Percentiles rank a stretch among this genome's conserved stretches.
These are phyloP conservation scores for Pestalotiopsis sp. DNA, from an alignment of 2,329 filamentous ascomycete species.

Conservation along the genomic window DNA sequence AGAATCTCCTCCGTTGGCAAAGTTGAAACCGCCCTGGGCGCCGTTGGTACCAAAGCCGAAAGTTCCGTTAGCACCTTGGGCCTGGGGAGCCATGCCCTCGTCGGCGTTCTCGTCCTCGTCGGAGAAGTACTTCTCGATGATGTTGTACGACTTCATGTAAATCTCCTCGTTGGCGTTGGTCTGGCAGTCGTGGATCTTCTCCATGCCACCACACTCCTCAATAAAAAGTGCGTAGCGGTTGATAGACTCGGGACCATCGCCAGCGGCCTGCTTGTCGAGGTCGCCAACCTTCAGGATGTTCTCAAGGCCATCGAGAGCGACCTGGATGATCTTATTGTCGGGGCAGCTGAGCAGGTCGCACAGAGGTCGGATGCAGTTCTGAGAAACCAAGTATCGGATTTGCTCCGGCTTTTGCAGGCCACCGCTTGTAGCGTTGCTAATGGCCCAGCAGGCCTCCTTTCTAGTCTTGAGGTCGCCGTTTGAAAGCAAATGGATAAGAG, in stretches of 20 bases:
- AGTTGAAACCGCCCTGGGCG: slow-evolving; percentile 83
- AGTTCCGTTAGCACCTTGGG: slow-evolving; percentile 69
- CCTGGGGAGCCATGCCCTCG: slow-evolving; percentile 73
- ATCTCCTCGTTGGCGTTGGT: slow-evolving; percentile 99
- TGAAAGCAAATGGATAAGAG: slow-evolving; percentile 91
- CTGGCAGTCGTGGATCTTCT: slow-evolving; percentile 99
- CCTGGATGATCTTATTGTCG: slow-evolving; percentile 99
- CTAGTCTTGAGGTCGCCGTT: slow-evolving; percentile 99
- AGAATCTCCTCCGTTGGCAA: slow-evolving; percentile 71
- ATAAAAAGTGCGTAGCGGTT: slow-evolving; percentile 98
- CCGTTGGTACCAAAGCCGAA: slow-evolving; percentile 78
- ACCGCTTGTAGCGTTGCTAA: slow-evolving; percentile 96
- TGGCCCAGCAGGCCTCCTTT: slow-evolving; percentile 99
- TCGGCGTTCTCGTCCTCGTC: slow-evolving; percentile 96
- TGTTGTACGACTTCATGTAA: slow-evolving; percentile 99
- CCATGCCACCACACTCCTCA: slow-evolving; percentile 98
- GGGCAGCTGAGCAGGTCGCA: slow-evolving; percentile 95
- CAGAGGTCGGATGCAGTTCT: slow-evolving; percentile 95
- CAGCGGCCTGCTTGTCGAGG: slow-evolving; percentile 91
- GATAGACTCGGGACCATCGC: slow-evolving; percentile 75
- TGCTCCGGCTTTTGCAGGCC: slow-evolving; percentile 98
- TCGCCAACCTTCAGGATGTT: slow-evolving; percentile 99
- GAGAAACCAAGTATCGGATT: slow-evolving; percentile 90
- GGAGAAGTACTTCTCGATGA: slow-evolving; percentile 99
- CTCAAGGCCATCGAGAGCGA: slow-evolving; percentile 95